Conservation (phyloP, 768 basidiomycete genomes). For the Phylloporus sp. region DNA sequence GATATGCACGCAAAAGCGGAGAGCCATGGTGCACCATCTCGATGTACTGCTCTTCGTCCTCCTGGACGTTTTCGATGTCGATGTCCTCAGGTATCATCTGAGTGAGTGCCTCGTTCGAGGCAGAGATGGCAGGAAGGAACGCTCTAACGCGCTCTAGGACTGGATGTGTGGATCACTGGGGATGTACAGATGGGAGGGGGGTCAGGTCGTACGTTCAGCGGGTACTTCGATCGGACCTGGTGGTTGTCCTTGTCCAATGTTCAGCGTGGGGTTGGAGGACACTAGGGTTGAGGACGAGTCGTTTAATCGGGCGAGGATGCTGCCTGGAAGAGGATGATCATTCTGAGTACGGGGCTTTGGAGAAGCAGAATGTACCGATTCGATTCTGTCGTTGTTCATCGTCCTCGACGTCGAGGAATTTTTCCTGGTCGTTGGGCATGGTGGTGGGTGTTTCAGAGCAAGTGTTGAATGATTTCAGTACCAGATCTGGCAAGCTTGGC, state of each 20-base stretch:
- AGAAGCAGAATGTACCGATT: constrained; percentile 32
- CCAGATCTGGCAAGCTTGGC: constrained; percentile 8
- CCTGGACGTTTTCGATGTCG: constrained; percentile 64
- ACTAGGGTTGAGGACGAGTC: constrained; percentile 11
- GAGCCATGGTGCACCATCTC: constrained; percentile 49
- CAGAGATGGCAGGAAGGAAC: constrained; percentile 64
- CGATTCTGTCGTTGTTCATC: constrained; percentile 41
- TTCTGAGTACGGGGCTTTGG: too few species aligned
- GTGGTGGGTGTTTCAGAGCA: background rate
- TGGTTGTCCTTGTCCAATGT: constrained; percentile 33
- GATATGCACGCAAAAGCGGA: background rate
- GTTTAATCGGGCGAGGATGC: constrained; percentile 40
- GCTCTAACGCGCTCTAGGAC: constrained; percentile 64
- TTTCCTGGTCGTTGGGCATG: constrained; percentile 9
- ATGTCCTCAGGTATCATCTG: constrained; percentile 52
- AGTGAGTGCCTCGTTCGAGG: constrained; percentile 55
- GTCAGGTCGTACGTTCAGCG: constrained; percentile 43
- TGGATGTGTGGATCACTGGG: constrained; percentile 24
- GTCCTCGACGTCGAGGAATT: constrained; percentile 45
- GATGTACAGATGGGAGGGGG: background rate
- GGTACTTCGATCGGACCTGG: constrained; percentile 39
- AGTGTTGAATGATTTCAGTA: background rate
- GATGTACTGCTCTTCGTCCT: constrained; percentile 50
- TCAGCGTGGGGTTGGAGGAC: constrained; percentile 23
- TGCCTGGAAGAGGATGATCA: constrained; percentile 27